Evolutionary conservation across 805 yeast species (phyloP).

Genomic region (Ogataea pilisensis): DNA sequence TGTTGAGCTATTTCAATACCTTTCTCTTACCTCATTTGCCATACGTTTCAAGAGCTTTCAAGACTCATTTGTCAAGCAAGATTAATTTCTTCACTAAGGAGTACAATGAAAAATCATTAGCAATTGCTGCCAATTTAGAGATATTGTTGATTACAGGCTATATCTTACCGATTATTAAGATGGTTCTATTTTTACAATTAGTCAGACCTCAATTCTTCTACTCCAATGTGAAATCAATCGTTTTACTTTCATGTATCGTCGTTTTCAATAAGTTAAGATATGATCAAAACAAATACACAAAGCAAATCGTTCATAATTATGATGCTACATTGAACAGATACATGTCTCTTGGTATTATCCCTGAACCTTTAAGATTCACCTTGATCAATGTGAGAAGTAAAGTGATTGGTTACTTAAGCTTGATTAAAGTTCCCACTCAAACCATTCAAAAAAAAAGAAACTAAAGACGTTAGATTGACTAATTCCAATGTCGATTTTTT

Average conservation of each 20-base stretch:
- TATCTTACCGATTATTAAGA: constrained; percentile 38
- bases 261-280: constrained; percentile 59
- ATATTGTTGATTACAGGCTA: constrained; percentile 37
- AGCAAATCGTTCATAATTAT: constrained; percentile 43
- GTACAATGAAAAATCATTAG: constrained; percentile 41
- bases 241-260: constrained; percentile 42
- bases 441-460: constrained; percentile 11
- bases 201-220: constrained; percentile 27
- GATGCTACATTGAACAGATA: constrained; percentile 38
- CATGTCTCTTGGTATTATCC: constrained; percentile 35
- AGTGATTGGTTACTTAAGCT: constrained; percentile 7
- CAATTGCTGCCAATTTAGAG: constrained; percentile 45
- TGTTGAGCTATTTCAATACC: constrained; percentile 52
- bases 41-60: constrained; percentile 19
- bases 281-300: constrained; percentile 52
- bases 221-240: constrained; percentile 29
- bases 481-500: too few relatives aligned
- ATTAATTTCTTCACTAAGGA: constrained; percentile 33
- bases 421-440: constrained; percentile 13
- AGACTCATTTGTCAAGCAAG: constrained; percentile 25
- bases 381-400: constrained; percentile 8
- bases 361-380: constrained; percentile 22
- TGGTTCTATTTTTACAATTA: constrained; percentile 36
- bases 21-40: constrained; percentile 52
- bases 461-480: neutral